A percentile compares a stretch with the other conserved stretches of the same genome.
phyloP scores from a whole-genome alignment of 1,284 basidiomycete genomes.

The Papiliotrema fonsecae region DNA sequence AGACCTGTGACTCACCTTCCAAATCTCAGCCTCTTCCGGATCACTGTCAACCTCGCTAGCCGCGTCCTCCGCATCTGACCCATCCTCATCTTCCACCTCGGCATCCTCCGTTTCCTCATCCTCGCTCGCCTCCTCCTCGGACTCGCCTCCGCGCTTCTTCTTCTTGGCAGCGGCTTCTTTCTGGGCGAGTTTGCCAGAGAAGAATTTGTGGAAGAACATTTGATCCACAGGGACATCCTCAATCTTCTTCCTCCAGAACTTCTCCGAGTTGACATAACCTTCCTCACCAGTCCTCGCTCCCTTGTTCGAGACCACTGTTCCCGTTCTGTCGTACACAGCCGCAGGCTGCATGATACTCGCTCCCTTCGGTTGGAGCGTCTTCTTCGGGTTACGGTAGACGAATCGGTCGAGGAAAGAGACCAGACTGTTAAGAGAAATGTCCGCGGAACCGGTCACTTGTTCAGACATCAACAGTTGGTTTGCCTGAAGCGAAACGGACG shows the following conservation, averaged over 20 bases:
- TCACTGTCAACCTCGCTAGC: conserved; percentile 52
- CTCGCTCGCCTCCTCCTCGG: conserved; percentile 15
- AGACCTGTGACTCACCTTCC: conserved; percentile 63
- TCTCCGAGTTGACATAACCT: conserved; percentile 66
- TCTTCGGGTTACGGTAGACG: conserved; percentile 96
- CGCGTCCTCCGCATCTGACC: conserved; percentile 36
- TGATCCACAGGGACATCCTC: conserved; percentile 79
- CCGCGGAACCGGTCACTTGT: conserved; percentile 69
- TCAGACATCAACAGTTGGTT: conserved; percentile 67
- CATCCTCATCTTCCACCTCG: conserved; percentile 44
- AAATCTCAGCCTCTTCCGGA: conserved; percentile 64
- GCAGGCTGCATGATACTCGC: conserved; percentile 94
- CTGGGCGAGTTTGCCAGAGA: conserved; percentile 53
- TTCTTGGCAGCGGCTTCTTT: conserved; percentile 51
- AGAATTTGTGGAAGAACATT: conserved; percentile 54
- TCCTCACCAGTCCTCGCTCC: conserved; percentile 53
- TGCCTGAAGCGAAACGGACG: conserved; percentile 81
- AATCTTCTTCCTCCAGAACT: conserved; percentile 68
- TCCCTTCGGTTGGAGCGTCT: conserved; percentile 63
- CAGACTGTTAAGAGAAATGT: conserved; percentile 88
- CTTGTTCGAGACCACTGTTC: conserved; percentile 63
- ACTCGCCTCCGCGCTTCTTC: conserved; percentile 43
- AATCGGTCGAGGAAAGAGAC: conserved; percentile 84
- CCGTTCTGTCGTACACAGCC: conserved; percentile 59
- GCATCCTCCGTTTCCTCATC: conserved; percentile 34